Percentiles rank a stretch among this genome's conserved stretches.
Evolutionary conservation across 345 rosid species (phyloP).

Genomic region (Eucalyptus cloeziana): DNA sequence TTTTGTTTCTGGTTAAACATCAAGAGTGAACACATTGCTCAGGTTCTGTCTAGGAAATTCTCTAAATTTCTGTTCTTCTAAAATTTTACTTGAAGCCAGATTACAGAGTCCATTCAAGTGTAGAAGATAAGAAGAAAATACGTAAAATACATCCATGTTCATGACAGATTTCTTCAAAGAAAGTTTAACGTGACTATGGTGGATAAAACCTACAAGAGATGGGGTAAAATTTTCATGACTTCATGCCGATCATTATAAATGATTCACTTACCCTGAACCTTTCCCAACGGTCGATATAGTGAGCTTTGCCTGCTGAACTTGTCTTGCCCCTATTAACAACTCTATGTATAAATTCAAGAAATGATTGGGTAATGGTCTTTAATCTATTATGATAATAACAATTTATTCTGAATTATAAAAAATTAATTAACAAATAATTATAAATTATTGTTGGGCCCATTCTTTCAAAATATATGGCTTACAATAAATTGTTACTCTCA

Average conservation of each 20-base stretch:
- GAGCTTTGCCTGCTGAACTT: background rate
- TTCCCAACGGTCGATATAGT: background rate
- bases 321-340: background rate
- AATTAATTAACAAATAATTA: no score
- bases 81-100: background rate
- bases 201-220: background rate
- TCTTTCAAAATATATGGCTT: no score
- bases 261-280: background rate
- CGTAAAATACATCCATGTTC: background rate
- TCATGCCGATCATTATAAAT: background rate
- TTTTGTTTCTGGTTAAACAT: background rate
- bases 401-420: no score
- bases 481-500: no score
- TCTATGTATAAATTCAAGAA: no score
- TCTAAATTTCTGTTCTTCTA: background rate
- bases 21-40: background rate
- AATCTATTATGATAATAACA: no score
- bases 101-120: background rate
- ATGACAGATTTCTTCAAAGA: background rate
- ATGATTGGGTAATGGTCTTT: no score
- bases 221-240: background rate
- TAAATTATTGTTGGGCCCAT: no score
- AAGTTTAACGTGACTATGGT: background rate
- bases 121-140: background rate
- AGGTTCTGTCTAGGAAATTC: background rate